Evolutionary conservation across 1,284 basidiomycete genomes (phyloP), one percentile per base, ranked within the genome.

Genomic region (Phaffia rhodozyma): DNA sequence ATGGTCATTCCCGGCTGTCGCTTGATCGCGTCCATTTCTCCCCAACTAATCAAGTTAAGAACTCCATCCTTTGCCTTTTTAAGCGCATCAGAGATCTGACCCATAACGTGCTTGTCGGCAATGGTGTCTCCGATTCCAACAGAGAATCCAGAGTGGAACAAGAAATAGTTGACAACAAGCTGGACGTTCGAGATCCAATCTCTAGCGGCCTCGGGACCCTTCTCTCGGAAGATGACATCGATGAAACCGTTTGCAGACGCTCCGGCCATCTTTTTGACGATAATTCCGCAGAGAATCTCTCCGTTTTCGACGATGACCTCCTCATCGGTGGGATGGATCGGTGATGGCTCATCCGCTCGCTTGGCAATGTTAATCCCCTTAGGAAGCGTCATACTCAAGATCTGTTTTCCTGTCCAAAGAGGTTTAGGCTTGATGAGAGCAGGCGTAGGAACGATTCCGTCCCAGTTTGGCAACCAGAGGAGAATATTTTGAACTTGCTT

Each of bases 41-140:
- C 90, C 64, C 87, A 82, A 0, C 84, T 80, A 69, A 93, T 87
- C 68, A 91, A 82, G 53, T 79, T 73, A 21, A 79, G 74, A 25
- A 94, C 91, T 43, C 85, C 82, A 49, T 79, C 75, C 78, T 97
- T 97, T 68, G 87, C 87, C 66, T 85, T 81, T 11, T 83, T 81
- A 68, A 98, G 94, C 61, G 86, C 86, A 66, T 86, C 78, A 9
- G 87, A 90, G 74, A 98, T 97, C 71, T 81, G 83, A 47, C 77
- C 81, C 93, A 90, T 96, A 43, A 92, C 96, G 29, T 80, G 83
- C 68, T 82, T 82, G 73, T 97, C 94, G 20, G 94, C 92, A 61
- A 98, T 94, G 0, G 96, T 98, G 76, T 98, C 96, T 54, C 94
- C 96, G 69, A 98, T 98, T 68, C 96, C 96, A 69, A 98, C 97